These are phyloP conservation scores for Pilaira anomala DNA, from an alignment of 192 early-diverging fungal species.

Conservation along the genomic window DNA sequence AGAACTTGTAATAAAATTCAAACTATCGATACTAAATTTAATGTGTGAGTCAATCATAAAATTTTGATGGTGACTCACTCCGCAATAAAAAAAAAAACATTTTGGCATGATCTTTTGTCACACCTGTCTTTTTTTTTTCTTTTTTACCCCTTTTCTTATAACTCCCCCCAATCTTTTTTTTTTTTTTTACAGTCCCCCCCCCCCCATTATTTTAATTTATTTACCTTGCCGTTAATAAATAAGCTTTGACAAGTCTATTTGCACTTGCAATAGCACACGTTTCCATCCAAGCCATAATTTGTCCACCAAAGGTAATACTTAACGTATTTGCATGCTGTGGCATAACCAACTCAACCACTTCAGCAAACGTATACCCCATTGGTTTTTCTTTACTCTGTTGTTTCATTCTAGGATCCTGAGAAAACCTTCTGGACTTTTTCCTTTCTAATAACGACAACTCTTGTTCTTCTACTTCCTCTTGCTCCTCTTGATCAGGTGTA, in stretches of 20 bases:
- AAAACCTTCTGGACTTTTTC: slow-evolving; percentile 9
- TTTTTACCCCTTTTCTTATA: too few species aligned
- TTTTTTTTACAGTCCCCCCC: background rate
- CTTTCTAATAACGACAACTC: background rate
- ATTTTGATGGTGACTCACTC: background rate
- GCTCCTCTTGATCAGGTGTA: slow-evolving; percentile 9
- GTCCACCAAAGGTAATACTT: slow-evolving; percentile 67
- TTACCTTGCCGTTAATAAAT: slow-evolving; percentile 59
- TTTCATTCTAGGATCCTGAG: slow-evolving; percentile 23
- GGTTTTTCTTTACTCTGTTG: slow-evolving; percentile 20
- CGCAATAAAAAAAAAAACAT: too few species aligned
- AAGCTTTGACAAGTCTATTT: slow-evolving; percentile 47
- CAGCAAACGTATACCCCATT: slow-evolving; percentile 52
- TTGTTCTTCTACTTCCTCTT: background rate
- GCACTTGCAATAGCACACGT: slow-evolving; percentile 58
- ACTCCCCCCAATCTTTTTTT: background rate
- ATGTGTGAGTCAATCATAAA: background rate
- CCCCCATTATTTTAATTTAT: background rate
- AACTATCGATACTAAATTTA: slow-evolving; percentile 47
- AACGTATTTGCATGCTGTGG: slow-evolving; percentile 71
- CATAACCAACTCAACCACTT: slow-evolving; percentile 64
- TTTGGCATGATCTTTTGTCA: background rate
- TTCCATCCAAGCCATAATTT: slow-evolving; percentile 75
- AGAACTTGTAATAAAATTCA: slow-evolving; percentile 53
- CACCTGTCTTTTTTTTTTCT: background rate